phyloP scores from a whole-genome alignment of 2,329 filamentous ascomycete species.

The Hymenoscyphus linearis region DNA sequence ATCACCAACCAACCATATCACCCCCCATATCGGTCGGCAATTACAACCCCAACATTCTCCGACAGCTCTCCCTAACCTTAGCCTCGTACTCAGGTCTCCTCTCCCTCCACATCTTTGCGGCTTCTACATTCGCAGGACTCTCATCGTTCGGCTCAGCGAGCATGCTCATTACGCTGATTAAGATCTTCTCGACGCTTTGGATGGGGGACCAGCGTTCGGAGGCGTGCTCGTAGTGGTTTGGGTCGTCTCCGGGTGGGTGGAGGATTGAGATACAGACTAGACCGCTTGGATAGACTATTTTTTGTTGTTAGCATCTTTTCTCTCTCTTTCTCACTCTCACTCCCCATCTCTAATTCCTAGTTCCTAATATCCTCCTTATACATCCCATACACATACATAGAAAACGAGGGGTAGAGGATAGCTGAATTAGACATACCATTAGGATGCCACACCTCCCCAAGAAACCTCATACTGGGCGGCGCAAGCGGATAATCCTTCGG shows the following conservation, averaged over 20 bases:
- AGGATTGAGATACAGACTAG: constrained; percentile 98
- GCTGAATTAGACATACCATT: constrained; percentile 72
- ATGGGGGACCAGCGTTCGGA: constrained; percentile 95
- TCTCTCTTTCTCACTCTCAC: background rate
- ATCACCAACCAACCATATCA: background rate
- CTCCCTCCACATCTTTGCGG: constrained; percentile 94
- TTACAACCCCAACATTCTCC: constrained; percentile 65
- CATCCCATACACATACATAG: background rate
- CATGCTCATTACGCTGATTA: constrained; percentile 98
- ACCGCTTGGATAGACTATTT: constrained; percentile 79
- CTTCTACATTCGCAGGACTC: constrained; percentile 92
- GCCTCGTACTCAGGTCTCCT: constrained; percentile 77
- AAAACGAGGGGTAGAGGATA: background rate
- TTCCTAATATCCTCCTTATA: background rate
- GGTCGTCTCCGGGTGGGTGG: constrained; percentile 92
- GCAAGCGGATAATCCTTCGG: constrained; percentile 95
- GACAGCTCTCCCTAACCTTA: constrained; percentile 77
- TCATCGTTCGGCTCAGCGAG: constrained; percentile 95
- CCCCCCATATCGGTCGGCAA: background rate
- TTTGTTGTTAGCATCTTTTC: background rate
- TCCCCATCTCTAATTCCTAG: background rate
- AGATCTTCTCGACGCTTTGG: constrained; percentile 94
- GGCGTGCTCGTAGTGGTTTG: constrained; percentile 96
- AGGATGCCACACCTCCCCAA: constrained; percentile 92
- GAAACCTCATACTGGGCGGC: constrained; percentile 92